Evolutionary conservation across 1,284 basidiomycete species (phyloP).

Genomic region (Leccinum pachyderme): DNA sequence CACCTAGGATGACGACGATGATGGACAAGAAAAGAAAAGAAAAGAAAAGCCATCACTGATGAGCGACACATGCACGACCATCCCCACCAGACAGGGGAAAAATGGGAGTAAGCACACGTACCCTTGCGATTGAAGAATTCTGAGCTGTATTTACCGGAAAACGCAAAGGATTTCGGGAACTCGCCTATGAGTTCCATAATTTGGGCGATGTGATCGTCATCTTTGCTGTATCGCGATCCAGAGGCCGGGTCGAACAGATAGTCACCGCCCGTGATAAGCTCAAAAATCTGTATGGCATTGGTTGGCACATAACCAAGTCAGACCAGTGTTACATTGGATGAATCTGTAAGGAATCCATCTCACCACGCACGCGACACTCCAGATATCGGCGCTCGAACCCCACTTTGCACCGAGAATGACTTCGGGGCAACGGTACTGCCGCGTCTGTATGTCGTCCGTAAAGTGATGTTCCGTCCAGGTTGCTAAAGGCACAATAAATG

Average conservation of each 20-base stretch:
- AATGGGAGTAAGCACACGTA: constrained; percentile 34
- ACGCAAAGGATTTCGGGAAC: constrained; percentile 79
- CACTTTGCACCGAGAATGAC: constrained; percentile 94
- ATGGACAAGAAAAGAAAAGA: neutral
- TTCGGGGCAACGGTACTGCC: constrained; percentile 97
- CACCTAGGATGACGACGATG: constrained; percentile 47
- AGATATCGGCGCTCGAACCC: constrained; percentile 94
- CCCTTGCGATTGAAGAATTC: constrained; percentile 97
- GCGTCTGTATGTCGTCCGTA: constrained; percentile 94
- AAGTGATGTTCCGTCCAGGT: constrained; percentile 92
- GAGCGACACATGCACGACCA: constrained; percentile 4
- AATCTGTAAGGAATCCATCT: constrained; percentile 32
- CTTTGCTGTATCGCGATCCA: constrained; percentile 82
- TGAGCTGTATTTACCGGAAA: constrained; percentile 90
- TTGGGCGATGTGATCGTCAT: constrained; percentile 98
- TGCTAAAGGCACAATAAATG: constrained; percentile 38
- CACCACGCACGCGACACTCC: constrained; percentile 94
- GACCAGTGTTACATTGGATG: neutral
- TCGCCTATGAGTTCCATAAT: constrained; percentile 97
- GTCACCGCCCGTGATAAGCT: constrained; percentile 87
- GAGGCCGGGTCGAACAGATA: constrained; percentile 87
- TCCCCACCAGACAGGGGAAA: neutral
- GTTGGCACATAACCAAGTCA: neutral
- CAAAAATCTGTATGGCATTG: constrained; percentile 65
- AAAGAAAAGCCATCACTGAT: neutral